phyloP scores from a whole-genome alignment of 2,329 filamentous ascomycete genomes.

The Tolypocladium ovalisporum region DNA sequence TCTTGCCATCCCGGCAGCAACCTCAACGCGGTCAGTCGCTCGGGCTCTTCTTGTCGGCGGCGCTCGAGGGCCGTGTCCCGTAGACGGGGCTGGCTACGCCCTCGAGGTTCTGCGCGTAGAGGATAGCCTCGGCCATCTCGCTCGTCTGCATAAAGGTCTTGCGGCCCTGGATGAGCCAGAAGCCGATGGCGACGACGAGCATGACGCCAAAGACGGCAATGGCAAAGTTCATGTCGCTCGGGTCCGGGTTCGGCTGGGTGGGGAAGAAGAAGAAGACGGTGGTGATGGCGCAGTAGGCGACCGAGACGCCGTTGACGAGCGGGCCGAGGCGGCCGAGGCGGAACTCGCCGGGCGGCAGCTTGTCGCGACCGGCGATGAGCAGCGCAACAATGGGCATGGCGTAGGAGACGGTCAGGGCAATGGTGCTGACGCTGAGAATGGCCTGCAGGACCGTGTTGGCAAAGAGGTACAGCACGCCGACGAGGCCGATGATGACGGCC shows the following conservation, averaged over 20 bases:
- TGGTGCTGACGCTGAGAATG: constrained; percentile 44
- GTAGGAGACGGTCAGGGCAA: constrained; percentile 40
- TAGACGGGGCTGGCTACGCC: background rate
- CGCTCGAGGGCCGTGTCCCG: background rate
- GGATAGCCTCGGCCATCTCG: constrained; percentile 7
- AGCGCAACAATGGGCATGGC: constrained; percentile 37
- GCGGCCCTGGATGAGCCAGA: constrained; percentile 38
- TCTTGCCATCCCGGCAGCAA: background rate
- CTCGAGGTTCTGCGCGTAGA: constrained; percentile 6
- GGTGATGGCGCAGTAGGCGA: constrained; percentile 39
- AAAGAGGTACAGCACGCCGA: constrained; percentile 46
- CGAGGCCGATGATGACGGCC: constrained; percentile 26
- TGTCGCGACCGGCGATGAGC: constrained; percentile 38
- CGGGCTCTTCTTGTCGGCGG: background rate
- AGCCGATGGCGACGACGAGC: constrained; percentile 35
- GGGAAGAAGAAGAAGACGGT: constrained; percentile 48
- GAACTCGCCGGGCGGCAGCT: constrained; percentile 35
- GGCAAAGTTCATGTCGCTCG: constrained; percentile 45
- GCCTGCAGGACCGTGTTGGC: constrained; percentile 40
- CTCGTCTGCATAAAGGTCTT: constrained; percentile 11
- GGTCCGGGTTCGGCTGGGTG: constrained; percentile 27
- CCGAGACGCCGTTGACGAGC: constrained; percentile 34
- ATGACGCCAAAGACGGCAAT: constrained; percentile 46
- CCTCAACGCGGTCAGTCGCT: background rate
- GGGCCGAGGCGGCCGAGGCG: constrained; percentile 32